phyloP scores from a whole-genome alignment of 2,329 filamentous ascomycete genomes.

The Pseudogymnoascus sp. region DNA sequence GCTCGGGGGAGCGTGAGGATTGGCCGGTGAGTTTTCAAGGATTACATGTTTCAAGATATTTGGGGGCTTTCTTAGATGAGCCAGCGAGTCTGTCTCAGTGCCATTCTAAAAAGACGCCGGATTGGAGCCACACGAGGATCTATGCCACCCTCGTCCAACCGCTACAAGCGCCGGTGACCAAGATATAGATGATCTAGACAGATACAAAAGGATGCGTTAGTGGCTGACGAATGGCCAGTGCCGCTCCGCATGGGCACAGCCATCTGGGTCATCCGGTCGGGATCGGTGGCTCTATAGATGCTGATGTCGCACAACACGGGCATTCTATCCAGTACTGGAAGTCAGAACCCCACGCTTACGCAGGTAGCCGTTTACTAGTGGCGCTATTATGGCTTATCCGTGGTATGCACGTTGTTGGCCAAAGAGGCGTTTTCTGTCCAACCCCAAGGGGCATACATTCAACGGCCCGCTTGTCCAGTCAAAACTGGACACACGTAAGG shows the following conservation, averaged over 20 bases:
- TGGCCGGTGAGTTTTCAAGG: too few species aligned
- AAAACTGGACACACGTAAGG: not conserved
- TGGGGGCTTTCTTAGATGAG: not conserved
- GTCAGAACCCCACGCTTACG: not conserved
- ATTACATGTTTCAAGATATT: not conserved
- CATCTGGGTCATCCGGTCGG: not conserved
- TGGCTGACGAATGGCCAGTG: not conserved
- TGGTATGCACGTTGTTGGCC: slow-evolving; percentile 1
- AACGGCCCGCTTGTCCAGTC: not conserved
- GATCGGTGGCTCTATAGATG: not conserved
- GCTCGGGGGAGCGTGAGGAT: not conserved
- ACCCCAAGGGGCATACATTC: not conserved
- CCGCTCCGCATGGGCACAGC: not conserved
- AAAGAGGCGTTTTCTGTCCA: not conserved
- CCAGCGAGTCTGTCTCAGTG: not conserved
- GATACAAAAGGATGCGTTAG: not conserved
- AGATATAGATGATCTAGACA: not conserved
- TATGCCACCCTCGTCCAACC: not conserved
- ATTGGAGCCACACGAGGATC: not conserved
- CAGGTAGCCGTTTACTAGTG: not conserved
- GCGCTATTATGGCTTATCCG: not conserved
- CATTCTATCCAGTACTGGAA: not conserved
- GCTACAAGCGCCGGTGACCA: not conserved
- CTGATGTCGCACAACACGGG: not conserved
- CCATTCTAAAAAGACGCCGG: not conserved